Conservation (phyloP, 352 stramenopile species). For the Globisporangium spinosum region DNA sequence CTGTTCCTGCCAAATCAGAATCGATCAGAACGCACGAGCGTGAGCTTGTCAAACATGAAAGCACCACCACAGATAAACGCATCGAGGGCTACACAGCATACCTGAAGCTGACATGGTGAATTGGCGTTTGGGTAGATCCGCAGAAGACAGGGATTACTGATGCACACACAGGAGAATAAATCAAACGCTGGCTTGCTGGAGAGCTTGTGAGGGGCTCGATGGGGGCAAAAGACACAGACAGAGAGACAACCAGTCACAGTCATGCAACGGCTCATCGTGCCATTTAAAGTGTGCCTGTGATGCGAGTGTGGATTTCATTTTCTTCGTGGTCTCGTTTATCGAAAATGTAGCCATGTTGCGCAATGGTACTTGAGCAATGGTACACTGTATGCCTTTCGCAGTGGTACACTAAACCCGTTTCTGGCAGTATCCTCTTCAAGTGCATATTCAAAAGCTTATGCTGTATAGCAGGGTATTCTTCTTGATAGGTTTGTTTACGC, state of each 20-base stretch:
- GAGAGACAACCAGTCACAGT: conserved; percentile 1
- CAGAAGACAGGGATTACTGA: neutral
- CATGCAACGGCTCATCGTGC: neutral
- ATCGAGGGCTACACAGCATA: neutral
- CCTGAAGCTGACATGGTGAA: conserved; percentile 10
- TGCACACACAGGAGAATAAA: neutral
- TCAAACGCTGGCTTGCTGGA: neutral
- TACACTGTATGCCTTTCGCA: neutral
- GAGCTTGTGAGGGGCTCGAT: neutral
- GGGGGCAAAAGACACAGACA: neutral
- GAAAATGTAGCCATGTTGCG: conserved; percentile 7
- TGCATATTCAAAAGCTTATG: neutral
- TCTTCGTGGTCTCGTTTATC: neutral
- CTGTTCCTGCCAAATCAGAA: neutral
- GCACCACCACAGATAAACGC: neutral
- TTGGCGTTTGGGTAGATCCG: neutral
- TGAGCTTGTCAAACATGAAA: neutral
- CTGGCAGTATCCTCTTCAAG: neutral
- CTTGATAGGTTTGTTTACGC: neutral
- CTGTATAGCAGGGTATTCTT: neutral
- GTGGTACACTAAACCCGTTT: neutral
- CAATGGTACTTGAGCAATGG: neutral
- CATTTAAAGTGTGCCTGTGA: neutral
- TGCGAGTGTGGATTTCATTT: neutral
- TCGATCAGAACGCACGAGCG: neutral